Evolutionary conservation across 1,284 basidiomycete species (phyloP), one percentile per base, ranked within the genome.

Genomic region (Vanrija humicola): DNA sequence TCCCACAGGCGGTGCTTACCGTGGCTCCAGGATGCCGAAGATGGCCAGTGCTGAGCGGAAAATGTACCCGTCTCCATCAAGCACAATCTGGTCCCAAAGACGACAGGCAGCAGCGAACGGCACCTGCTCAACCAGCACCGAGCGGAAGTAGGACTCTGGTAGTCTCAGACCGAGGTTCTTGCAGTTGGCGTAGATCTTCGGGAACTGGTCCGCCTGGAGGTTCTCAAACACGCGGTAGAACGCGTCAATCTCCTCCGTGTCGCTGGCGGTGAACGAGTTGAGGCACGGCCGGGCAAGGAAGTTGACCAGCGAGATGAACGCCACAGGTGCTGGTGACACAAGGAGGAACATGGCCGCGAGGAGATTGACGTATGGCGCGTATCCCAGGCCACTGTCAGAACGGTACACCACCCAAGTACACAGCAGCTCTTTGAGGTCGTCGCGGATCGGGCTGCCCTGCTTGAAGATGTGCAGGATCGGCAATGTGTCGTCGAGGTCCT

Each of bases 181-280:
- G 78, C 94, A 94, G 77, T 95, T 95, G 76, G 93, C 93, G 74
- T 90, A 95, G 64, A 93, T 90, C 79, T 92, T 95, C 0, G 95
- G 95, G 86, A 97, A 94, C 44, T 50, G 56, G 57, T 74, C 72
- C 12, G 72, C 70, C 54, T 76, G 71, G 10, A 74, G 64, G 50
- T 74, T 74, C 50, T 76, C 73, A 44, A 76, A 69, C 9, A 76
- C 70, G 43, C 74, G 69, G 58, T 78, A 78, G 63, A 72, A 79
- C 0, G 76, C 77, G 78, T 87, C 82, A 72, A 94, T 90, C 74
- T 95, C 92, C 56, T 90, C 88, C 66, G 82, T 83, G 0, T 84
- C 77, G 19, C 86, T 86, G 25, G 87, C 87, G 72, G 87, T 95
- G 74, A 96, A 95, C 40, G 88, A 87, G 44, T 87, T 84, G 69